Base-by-base conservation (phyloP, 495 filamentous ascomycete genomes). In the Annulohypoxylon moriforme region DNA sequence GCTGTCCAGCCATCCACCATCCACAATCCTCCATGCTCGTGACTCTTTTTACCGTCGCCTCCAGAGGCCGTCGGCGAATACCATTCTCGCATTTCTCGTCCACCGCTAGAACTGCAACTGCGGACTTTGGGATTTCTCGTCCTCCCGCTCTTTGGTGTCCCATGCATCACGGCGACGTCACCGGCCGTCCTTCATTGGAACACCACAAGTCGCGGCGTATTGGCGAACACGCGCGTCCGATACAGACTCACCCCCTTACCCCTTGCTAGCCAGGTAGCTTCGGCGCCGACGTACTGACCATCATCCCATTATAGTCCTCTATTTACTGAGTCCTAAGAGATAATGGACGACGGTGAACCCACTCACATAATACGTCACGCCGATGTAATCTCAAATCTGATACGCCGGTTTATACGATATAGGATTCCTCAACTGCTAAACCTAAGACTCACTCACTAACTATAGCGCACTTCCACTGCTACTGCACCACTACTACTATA, bases 111-210 rank as follows among this genome's bases (percentile, higher is more conserved):
- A 16, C 40, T 40, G 33, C 3, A 56, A 16, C 25, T 57, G 47
- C 36, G 59, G 61, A 60, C 29, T 33, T 64, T 58, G 3, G 5
- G 33, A 31, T 14, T 50, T 63, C 18, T 42, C 13, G 22, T 25
- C 22, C 55, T 56, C 62, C 62, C 71, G 71, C 71, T 56, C 71
- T 73, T 73, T 73, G 57, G 62, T 50, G 47, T 50, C 53, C 13
- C 55, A 29, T 69, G 71, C 71, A 69, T 67, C 71, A 59, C 40
- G 46, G 38, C 71, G 33, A 73, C 66, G 66, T 73, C 71, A 73
- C 58, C 27, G 56, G 31, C 47, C n/a, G 13, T 27, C 25, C 18
- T 27, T 3, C 25, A 22, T 46, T 20, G 2, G 62, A 46, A 29
- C 27, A 50, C 53, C 47, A 50, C 42, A 36, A 24, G 44, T 33